Evolutionary conservation across 352 stramenopile species (phyloP).

Genomic region (Blastocystis sp.): DNA sequence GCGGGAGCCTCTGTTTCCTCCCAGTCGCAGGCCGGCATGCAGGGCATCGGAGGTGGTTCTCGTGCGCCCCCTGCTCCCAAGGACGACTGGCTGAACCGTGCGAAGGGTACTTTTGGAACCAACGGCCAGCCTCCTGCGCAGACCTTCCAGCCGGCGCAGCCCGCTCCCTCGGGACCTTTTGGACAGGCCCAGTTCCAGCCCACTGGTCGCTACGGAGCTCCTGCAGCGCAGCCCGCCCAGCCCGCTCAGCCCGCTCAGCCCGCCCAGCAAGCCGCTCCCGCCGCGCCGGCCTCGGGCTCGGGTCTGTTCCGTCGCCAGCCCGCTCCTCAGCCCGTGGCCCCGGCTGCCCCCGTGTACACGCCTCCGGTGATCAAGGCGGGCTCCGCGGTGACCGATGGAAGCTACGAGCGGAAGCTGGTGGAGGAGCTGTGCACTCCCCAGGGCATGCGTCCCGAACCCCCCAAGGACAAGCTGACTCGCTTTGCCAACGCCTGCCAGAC

Average conservation of each 20-base stretch:
- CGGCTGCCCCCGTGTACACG: slow-evolving; percentile 11
- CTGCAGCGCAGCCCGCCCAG: not conserved
- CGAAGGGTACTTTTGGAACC: slow-evolving; percentile 34
- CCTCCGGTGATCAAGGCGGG: slow-evolving; percentile 40
- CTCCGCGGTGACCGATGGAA: slow-evolving; percentile 18
- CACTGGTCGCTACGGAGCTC: slow-evolving; percentile 11
- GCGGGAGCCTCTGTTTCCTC: not conserved
- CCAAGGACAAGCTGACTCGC: slow-evolving; percentile 52
- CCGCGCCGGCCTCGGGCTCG: not conserved
- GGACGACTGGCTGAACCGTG: slow-evolving; percentile 47
- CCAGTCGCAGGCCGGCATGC: not conserved
- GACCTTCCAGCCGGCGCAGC: not conserved
- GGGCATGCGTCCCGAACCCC: slow-evolving; percentile 48
- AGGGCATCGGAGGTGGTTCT: slow-evolving; percentile 41
- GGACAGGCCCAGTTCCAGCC: not conserved
- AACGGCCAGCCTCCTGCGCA: not conserved
- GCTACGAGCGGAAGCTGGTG: slow-evolving; percentile 57
- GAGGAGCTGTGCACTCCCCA: slow-evolving; percentile 53
- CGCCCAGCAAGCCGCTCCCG: not conserved
- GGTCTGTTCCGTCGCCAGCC: not conserved
- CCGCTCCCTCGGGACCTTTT: not conserved
- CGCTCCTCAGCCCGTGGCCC: not conserved
- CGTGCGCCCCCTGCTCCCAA: slow-evolving; percentile 30
- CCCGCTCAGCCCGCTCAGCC: not conserved
- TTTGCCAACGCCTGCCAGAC: slow-evolving; percentile 43